Percentiles rank a stretch among this genome's conserved stretches.
phyloP scores from a whole-genome alignment of 345 rosid species.

The Syzygium jambos region DNA sequence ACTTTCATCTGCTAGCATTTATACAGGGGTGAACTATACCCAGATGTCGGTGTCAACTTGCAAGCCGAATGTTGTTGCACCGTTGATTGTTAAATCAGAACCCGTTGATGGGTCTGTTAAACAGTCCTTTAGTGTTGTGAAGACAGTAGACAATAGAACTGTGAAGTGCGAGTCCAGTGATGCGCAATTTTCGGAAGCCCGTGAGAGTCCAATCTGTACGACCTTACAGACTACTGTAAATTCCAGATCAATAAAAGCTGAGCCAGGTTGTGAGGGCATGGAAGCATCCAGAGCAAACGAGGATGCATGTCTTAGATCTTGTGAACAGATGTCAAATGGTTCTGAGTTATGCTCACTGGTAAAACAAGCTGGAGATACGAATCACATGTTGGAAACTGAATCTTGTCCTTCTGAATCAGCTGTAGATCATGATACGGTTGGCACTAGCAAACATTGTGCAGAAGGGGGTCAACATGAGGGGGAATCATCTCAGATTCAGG shows the following conservation, averaged over 20 bases:
- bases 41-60: conserved; percentile 6
- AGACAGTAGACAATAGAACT: background rate
- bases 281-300: conserved; percentile 14
- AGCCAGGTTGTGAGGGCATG: conserved; percentile 24
- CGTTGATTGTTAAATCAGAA: conserved; percentile 48
- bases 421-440: background rate
- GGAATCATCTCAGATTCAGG: background rate
- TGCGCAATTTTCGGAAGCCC: conserved; percentile 11
- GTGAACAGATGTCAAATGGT: conserved; percentile 6
- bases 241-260: conserved; percentile 38
- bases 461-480: background rate
- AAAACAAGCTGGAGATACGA: background rate
- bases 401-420: conserved; percentile 14
- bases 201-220: conserved; percentile 9
- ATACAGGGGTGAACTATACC: conserved; percentile 8
- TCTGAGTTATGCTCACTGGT: background rate
- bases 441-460: background rate
- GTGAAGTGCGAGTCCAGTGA: conserved; percentile 42
- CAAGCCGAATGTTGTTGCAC: conserved; percentile 10
- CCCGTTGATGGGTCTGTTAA: conserved; percentile 34
- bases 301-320: conserved; percentile 12
- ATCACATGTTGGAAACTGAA: background rate
- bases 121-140: conserved; percentile 9
- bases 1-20: conserved; percentile 16
- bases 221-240: conserved; percentile 12